Base-by-base conservation (phyloP, 73 alveolate species). In the Paramecium primaurelia region DNA sequence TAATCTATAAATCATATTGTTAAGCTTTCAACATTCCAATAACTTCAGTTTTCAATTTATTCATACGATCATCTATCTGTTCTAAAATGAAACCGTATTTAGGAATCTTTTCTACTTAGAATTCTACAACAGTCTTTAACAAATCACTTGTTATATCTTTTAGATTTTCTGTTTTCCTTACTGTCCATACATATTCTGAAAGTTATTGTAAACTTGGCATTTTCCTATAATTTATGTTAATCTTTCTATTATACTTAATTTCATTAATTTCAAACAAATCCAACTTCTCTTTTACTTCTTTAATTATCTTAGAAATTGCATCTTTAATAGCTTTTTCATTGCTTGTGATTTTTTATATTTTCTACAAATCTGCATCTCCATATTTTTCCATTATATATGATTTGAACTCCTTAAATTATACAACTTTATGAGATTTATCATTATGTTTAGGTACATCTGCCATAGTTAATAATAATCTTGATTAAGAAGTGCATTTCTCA, bases 361-460 rank as follows among this genome's bases (percentile, higher is more conserved):
- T 73, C 34, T 73, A 37, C 34, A 73, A 37, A 36, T 73, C 87
- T 73, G 64, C 34, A 73, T 73, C 87, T 37, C 59, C 60, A 73
- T 73, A 73, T 73, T 73, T 73, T 9, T 73, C 87, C 37, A 37
- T 73, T 9, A 73, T 51, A 38, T 73, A 73, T 8, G 32, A 20
- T 73, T 73, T 73, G n/a, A 73, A 73, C 47, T 73, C 87, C 18
- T 73, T 73, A 22, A 73, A 73, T 73, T 73, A 38, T 20, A 73
- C 60, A 0, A 73, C 87, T 73, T 73, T 73, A 18, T 73, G 87
- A 38, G 60, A 30, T 14, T 73, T 73, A 20, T 73, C 87, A 11
- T 73, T 73, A 20, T 73, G 87, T 36, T 73, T 73, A 11, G 87
- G 87, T 36, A 73, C 87, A 20, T 73, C 87, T 73, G 60, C 87